A percentile compares a stretch with the other conserved stretches of the same genome.
Conservation (phyloP, 371 early-diverging fungal species). For the Mortierella sp. region DNA sequence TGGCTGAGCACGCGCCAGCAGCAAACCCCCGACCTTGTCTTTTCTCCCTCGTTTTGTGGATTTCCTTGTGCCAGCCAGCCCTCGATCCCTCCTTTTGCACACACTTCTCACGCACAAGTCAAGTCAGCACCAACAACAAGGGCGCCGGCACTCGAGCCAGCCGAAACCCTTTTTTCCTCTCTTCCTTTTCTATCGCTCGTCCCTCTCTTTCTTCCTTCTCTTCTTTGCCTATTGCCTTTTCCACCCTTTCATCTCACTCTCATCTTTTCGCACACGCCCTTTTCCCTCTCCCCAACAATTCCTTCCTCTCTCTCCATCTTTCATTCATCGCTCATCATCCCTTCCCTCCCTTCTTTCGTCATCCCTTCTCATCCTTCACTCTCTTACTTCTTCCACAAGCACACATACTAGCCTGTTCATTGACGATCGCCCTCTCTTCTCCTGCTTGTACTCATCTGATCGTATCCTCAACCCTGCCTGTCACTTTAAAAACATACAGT, state of each 20-base stretch:
- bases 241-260: not conserved
- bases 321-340: not conserved
- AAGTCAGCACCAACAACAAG: not conserved
- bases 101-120: not conserved
- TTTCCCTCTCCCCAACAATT: not conserved
- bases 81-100: not conserved
- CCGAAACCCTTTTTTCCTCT: not conserved
- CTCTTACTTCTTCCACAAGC: not conserved
- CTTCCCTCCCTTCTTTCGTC: not conserved
- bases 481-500: not conserved
- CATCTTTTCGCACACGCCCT: not conserved
- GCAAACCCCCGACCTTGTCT: not conserved
- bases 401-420: too few species aligned
- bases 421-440: not conserved
- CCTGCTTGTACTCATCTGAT: not conserved
- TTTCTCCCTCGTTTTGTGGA: not conserved
- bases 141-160: not conserved
- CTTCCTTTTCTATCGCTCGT: not conserved
- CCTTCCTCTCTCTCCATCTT: not conserved
- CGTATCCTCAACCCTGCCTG: not conserved
- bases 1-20: not conserved
- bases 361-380: not conserved
- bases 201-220: not conserved
- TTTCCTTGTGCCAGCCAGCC: not conserved
- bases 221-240: not conserved